Evolutionary conservation across 2,329 filamentous ascomycete species (phyloP).

Genomic region (Fusarium subtropicale): DNA sequence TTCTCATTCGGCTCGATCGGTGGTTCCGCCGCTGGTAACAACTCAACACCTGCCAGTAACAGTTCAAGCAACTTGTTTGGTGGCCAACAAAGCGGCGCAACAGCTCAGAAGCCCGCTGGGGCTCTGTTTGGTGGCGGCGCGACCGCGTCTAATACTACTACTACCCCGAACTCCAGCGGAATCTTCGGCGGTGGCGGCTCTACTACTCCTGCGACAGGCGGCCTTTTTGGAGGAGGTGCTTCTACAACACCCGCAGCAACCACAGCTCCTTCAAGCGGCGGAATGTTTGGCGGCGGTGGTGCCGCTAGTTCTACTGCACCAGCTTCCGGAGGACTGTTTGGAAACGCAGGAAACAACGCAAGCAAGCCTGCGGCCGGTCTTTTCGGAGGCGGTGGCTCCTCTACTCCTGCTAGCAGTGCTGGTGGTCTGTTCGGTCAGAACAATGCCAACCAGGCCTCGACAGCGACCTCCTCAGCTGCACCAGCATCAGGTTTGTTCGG

Average conservation of each 20-base stretch:
- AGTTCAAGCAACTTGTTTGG: conserved; percentile 49
- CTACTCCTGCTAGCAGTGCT: conserved; percentile 35
- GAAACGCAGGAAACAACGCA: conserved; percentile 37
- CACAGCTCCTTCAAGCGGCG: conserved; percentile 40
- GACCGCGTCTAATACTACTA: conserved; percentile 40
- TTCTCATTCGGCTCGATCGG: conserved; percentile 58
- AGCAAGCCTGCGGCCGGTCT: conserved; percentile 40
- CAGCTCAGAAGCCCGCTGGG: conserved; percentile 47
- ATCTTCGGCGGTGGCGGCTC: conserved; percentile 46
- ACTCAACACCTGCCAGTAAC: conserved; percentile 47
- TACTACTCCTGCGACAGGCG: conserved; percentile 39
- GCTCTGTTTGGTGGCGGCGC: conserved; percentile 42
- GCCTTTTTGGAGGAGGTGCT: conserved; percentile 42
- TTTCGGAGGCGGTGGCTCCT: conserved; percentile 48
- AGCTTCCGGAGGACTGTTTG: conserved; percentile 51
- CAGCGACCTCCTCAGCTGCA: conserved; percentile 44
- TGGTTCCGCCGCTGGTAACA: conserved; percentile 43
- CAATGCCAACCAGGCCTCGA: conserved; percentile 39
- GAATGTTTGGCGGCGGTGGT: conserved; percentile 45
- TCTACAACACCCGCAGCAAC: conserved; percentile 47
- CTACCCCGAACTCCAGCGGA: conserved; percentile 31
- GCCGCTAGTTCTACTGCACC: conserved; percentile 46
- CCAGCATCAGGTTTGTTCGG: conserved; percentile 50
- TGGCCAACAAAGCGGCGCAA: conserved; percentile 48
- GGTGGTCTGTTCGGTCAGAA: conserved; percentile 46